phyloP scores from a whole-genome alignment of 1,284 basidiomycete genomes.

The Omphalotus olearius region DNA sequence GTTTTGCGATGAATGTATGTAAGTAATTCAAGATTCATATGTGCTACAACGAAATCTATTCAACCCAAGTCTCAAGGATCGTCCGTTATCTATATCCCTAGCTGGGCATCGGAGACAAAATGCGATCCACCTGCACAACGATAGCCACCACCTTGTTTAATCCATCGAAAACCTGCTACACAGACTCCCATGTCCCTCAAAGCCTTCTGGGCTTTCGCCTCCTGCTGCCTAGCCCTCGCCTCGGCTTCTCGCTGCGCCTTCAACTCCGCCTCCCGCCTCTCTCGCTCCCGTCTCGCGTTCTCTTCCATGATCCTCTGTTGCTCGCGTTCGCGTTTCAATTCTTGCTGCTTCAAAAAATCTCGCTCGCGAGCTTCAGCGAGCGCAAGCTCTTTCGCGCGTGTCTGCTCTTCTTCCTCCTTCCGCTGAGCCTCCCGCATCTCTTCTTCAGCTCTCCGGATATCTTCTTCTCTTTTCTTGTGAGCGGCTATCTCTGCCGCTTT shows the following conservation, averaged over 20 bases:
- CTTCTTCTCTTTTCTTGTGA: slow-evolving; percentile 19
- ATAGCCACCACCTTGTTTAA: slow-evolving; percentile 41
- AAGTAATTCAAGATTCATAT: too few relatives aligned
- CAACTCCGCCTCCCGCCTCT: slow-evolving; percentile 24
- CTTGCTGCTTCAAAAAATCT: slow-evolving; percentile 19
- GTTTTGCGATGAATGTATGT: too few relatives aligned
- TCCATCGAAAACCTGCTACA: slow-evolving; percentile 48
- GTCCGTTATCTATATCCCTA: slow-evolving; percentile 25
- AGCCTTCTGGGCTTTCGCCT: slow-evolving; percentile 39
- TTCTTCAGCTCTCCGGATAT: slow-evolving; percentile 19
- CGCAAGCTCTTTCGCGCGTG: slow-evolving; percentile 10
- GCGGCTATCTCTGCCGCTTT: slow-evolving; percentile 21
- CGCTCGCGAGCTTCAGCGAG: slow-evolving; percentile 16
- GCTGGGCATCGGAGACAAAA: slow-evolving; percentile 32
- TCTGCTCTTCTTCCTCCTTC: slow-evolving; percentile 17
- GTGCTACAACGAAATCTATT: too few relatives aligned
- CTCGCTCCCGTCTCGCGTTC: slow-evolving; percentile 21
- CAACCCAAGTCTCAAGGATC: too few relatives aligned
- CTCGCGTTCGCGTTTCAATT: slow-evolving; percentile 24
- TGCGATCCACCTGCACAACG: slow-evolving; percentile 53
- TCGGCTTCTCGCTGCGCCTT: slow-evolving; percentile 32
- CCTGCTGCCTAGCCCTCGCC: slow-evolving; percentile 21
- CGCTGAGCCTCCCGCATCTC: slow-evolving; percentile 17
- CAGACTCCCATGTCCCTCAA: slow-evolving; percentile 51
- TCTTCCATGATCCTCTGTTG: slow-evolving; percentile 22